A percentile compares a stretch with the other conserved stretches of the same genome.
Conservation (phyloP, 345 rosid genomes). For the Ceriops tagal region DNA sequence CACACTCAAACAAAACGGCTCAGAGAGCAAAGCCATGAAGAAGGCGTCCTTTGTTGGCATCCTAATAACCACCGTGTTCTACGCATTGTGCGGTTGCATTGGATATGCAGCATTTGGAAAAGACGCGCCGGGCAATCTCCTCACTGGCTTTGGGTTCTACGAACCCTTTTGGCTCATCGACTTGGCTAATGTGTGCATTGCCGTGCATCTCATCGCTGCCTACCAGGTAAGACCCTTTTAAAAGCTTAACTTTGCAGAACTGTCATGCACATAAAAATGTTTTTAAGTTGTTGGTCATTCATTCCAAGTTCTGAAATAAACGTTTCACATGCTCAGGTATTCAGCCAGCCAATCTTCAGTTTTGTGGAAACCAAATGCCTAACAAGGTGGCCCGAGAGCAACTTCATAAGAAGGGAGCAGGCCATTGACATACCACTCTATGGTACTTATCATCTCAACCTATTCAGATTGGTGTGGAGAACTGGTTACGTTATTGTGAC, state of each 20-base stretch:
- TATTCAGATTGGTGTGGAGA: constrained; percentile 75
- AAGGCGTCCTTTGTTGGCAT: no score
- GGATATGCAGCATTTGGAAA: constrained; percentile 83
- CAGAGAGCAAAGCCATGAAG: no score
- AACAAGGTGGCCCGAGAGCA: constrained; percentile 56
- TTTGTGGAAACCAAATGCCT: constrained; percentile 53
- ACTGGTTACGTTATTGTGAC: constrained; percentile 58
- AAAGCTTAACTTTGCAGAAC: no score
- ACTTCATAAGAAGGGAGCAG: constrained; percentile 52
- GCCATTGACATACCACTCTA: constrained; percentile 34
- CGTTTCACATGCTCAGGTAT: constrained; percentile 43
- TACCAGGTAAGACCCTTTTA: constrained; percentile 47
- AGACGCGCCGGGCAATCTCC: constrained; percentile 64
- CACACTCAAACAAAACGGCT: no score
- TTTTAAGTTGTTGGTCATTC: no score
- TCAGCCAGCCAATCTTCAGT: constrained; percentile 64
- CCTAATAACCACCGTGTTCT: constrained; percentile 57
- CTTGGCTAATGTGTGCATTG: constrained; percentile 76
- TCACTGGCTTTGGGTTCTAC: constrained; percentile 71
- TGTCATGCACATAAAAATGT: no score
- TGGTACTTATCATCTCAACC: constrained; percentile 46
- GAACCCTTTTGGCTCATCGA: constrained; percentile 80
- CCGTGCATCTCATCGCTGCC: constrained; percentile 64
- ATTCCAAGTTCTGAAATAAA: no score
- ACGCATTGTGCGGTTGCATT: constrained; percentile 55